Base-by-base conservation (phyloP, 306 rosid species). In the Sechiopsis laciniata region DNA sequence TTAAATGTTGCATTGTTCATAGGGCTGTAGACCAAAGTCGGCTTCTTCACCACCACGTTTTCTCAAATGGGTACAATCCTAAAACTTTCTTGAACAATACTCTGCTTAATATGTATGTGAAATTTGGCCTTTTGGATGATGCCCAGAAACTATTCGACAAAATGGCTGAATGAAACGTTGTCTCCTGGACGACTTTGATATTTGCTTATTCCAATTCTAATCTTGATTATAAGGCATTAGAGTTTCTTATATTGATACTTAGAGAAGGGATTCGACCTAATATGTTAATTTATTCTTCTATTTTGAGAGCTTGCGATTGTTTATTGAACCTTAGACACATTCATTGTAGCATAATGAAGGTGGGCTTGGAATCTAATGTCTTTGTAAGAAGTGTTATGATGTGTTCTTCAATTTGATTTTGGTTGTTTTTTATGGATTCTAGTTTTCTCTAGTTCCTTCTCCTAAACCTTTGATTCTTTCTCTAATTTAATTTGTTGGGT, bases 211-310 rank as follows among this genome's bases (percentile, higher is more conserved):
- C 90, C 57, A 79, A 63, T 74, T 83, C 81, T 42, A 87, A 80
- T 78, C 78, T 85, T 37, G 80, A 87, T 22, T 67, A 72, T 3
- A 84, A 79, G 81, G 96, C 97, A 0, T 73, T 88, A 86, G 77
- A 74, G 81, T 78, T 76, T 55, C 82, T 93, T 60, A 75, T 77
- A 59, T 69, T 77, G 78, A 93, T 93, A 97, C 58, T 86, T 58
- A 86, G 96, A 79, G 89, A 93, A 42, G 94, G 90, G n/a, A 89
- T 84, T 52, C 64, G 52, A 84, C 98, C 98, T 69, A 90, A 93
- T 56, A 88, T 87, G 91, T 93, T 78, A 67, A 88, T 97, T 32
- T 93, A 77, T 80, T 93, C 97, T 14, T 90, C 97, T 6, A 85
- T 90, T 80, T 75, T 93, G 76, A 92, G 93, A 78, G 85, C 96